These are phyloP conservation scores for Cytospora mali DNA, from an alignment of 2,329 filamentous ascomycete species.

Conservation along the genomic window DNA sequence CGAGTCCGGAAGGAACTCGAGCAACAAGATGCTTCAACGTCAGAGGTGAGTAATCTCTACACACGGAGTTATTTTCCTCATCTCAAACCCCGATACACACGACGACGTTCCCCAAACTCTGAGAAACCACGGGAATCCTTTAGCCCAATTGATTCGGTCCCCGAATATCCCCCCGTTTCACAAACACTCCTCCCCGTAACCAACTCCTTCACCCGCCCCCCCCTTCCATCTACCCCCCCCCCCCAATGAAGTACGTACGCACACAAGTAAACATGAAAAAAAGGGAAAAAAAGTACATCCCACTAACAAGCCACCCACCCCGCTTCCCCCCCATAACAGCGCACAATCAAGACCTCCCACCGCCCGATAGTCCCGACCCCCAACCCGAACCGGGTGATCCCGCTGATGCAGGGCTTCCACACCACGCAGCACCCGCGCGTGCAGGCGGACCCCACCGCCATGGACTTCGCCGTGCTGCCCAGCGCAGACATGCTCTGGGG, in stretches of 20 bases:
- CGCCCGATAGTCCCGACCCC: conserved; percentile 41
- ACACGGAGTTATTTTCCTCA: neutral
- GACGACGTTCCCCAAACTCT: neutral
- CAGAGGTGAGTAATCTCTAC: conserved; percentile 25
- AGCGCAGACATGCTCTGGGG: conserved; percentile 38
- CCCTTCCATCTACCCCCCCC: neutral
- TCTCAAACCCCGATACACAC: neutral
- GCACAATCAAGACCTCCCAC: conserved; percentile 50
- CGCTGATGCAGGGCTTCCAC: conserved; percentile 66
- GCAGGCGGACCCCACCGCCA: conserved; percentile 40
- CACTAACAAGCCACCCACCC: conserved; percentile 29
- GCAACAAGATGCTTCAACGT: conserved; percentile 9
- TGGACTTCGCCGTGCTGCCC: conserved; percentile 60
- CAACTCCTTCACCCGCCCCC: neutral
- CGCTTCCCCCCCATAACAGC: conserved; percentile 40
- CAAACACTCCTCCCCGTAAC: neutral
- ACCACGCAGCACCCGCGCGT: conserved; percentile 45
- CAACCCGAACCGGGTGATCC: conserved; percentile 49
- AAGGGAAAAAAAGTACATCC: too few species aligned
- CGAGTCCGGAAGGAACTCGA: conserved; percentile 54
- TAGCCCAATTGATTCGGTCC: conserved; percentile 3
- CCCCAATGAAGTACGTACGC: too few species aligned
- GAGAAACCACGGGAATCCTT: too few species aligned
- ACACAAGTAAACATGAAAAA: too few species aligned
- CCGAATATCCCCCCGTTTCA: conserved; percentile 12